phyloP scores from a whole-genome alignment of 352 stramenopile genomes.

The Globisporangium apiculatum region DNA sequence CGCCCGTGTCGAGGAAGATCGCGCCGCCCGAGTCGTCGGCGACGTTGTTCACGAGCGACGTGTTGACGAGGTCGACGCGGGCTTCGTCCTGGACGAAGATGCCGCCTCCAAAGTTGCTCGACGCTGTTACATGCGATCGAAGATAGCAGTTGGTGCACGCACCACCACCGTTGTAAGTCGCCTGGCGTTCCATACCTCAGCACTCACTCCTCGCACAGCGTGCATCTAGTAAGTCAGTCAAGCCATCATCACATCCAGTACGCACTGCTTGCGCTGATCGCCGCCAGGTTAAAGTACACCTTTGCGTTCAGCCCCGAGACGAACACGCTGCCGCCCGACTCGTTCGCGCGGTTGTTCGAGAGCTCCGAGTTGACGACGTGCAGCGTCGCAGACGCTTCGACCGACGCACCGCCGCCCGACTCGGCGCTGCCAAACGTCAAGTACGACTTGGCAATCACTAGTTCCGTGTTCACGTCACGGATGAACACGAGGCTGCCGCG shows the following conservation, averaged over 20 bases:
- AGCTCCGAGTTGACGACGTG: conserved; percentile 18
- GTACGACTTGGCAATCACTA: conserved; percentile 16
- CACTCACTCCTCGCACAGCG: no score
- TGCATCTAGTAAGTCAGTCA: not conserved
- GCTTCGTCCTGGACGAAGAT: conserved; percentile 36
- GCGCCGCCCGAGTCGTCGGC: conserved; percentile 55
- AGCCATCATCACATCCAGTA: not conserved
- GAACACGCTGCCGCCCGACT: conserved; percentile 41
- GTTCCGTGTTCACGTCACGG: conserved; percentile 10
- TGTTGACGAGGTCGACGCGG: conserved; percentile 14
- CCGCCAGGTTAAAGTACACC: conserved; percentile 19
- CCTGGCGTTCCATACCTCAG: no score
- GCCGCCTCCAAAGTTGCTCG: conserved; percentile 39
- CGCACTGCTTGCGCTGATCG: conserved; percentile 34
- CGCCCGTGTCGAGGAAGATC: conserved; percentile 47
- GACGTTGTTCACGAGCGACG: conserved; percentile 30
- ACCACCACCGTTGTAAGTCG: no score
- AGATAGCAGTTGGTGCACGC: no score
- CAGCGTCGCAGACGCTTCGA: conserved; percentile 22
- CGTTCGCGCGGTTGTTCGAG: conserved; percentile 28
- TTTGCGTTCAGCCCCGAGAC: conserved; percentile 19
- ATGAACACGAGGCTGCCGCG: conserved; percentile 34
- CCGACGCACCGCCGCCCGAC: conserved; percentile 34
- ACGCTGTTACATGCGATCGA: conserved; percentile 15
- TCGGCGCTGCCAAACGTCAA: conserved; percentile 35